Evolutionary conservation across 805 yeast species (phyloP), one percentile per base, ranked within the genome.

Genomic region (Jamesozyma jinghongensis): DNA sequence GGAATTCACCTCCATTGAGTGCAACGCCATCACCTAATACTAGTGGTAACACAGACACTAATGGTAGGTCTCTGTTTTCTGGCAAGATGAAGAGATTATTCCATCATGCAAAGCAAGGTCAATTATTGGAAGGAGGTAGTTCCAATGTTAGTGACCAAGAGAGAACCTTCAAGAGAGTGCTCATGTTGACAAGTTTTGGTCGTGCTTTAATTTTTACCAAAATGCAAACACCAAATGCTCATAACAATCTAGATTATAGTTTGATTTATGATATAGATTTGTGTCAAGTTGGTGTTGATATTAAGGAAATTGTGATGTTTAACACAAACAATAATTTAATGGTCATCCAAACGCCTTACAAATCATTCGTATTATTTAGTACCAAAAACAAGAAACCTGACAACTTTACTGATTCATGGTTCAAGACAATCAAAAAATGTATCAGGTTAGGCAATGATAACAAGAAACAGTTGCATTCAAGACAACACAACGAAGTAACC

Each of bases 171-270:
- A 65, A 68, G 8, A 70, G 84, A 46, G 70, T 79, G 1, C 50
- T 80, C 43, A 48, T 81, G 12, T 63, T 80, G 0, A 82, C 88
- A 2, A 67, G 76, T 1, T 70, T 70, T 53, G 90, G 87, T 1
- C 65, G 88, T 36, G 76, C 74, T 1, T 57, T 83, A 43, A 53
- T 81, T 1, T 75, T 82, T 45, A 55, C 50, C 1, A 60, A 63
- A 48, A 60, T 70, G 26, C 65, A 60, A 32, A 71, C 65, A 41
- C 52, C 50, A 29, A 59, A 55, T 3, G 39, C 48, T 2, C 51
- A 50, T 18, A 41, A 61, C 10, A 61, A 57, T 8, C 61, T 63
- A 17, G 65, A 62, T 6, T 67, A 66, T 28, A 73, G 72, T 42
- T 52, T 79, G 34, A 63, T 70, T 14, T 65, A 71, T 14, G 86